Conservation (phyloP, 805 yeast genomes). For the Candida insectalens region DNA sequence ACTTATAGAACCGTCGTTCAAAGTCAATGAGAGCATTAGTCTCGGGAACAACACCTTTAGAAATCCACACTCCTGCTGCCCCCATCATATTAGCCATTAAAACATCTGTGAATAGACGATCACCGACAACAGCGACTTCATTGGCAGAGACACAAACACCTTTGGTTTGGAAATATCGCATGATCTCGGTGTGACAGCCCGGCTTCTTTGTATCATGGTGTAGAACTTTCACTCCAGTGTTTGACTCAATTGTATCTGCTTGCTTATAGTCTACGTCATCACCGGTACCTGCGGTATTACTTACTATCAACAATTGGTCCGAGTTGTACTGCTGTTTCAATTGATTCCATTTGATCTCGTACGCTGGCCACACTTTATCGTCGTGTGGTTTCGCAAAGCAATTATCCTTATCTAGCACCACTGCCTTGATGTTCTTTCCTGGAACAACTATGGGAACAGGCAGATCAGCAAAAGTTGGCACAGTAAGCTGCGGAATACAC, state of each 20-base stretch:
- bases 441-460: constrained; percentile 17
- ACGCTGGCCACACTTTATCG: constrained; percentile 71
- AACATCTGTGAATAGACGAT: constrained; percentile 83
- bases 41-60: constrained; percentile 60
- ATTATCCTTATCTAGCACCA: constrained; percentile 90
- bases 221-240: constrained; percentile 61
- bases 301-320: constrained; percentile 62
- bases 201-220: constrained; percentile 74
- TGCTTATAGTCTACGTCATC: constrained; percentile 55
- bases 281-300: constrained; percentile 87
- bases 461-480: constrained; percentile 34
- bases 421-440: constrained; percentile 45
- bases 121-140: constrained; percentile 84
- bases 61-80: constrained; percentile 72
- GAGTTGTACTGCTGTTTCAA: constrained; percentile 50
- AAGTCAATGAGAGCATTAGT: constrained; percentile 39
- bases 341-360: constrained; percentile 45
- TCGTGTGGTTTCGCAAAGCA: constrained; percentile 84
- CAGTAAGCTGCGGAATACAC: constrained; percentile 58
- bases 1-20: constrained; percentile 32
- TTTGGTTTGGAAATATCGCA: constrained; percentile 44
- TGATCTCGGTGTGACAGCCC: constrained; percentile 64
- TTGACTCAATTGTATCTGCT: constrained; percentile 51
- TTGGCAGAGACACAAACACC: constrained; percentile 36
- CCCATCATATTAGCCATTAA: constrained; percentile 95